Percentiles rank a stretch among this genome's conserved stretches.
phyloP scores from a whole-genome alignment of 2,329 filamentous ascomycete genomes.

The Colletotrichum sidae region DNA sequence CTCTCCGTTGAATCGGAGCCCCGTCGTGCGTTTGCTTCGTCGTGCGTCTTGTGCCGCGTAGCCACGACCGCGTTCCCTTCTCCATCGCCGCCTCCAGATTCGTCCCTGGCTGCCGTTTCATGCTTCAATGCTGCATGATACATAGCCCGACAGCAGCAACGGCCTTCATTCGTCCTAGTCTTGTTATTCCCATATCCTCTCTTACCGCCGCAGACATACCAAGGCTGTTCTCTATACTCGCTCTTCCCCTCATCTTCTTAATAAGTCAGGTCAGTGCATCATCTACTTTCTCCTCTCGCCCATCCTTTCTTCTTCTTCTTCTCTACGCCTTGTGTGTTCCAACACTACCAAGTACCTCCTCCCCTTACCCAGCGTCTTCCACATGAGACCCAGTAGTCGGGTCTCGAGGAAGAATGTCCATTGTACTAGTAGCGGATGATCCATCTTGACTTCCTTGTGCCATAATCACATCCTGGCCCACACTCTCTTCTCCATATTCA shows the following conservation, averaged over 20 bases:
- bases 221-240: constrained; percentile 12
- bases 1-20: constrained; percentile 23
- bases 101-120: constrained; percentile 29
- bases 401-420: constrained; percentile 46
- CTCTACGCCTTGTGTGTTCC: constrained; percentile 37
- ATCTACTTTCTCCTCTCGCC: constrained; percentile 36
- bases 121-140: constrained; percentile 40
- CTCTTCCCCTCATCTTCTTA: constrained; percentile 30
- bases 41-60: constrained; percentile 11
- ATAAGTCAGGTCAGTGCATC: constrained; percentile 41
- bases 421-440: constrained; percentile 36
- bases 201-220: constrained; percentile 30
- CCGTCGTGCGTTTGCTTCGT: neutral
- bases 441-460: constrained; percentile 45
- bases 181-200: constrained; percentile 32
- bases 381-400: constrained; percentile 50
- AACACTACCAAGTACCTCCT: constrained; percentile 27
- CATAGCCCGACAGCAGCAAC: constrained; percentile 34
- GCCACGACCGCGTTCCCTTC: constrained; percentile 15
- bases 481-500: constrained; percentile 19
- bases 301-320: constrained; percentile 36
- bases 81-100: constrained; percentile 18
- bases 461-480: constrained; percentile 39
- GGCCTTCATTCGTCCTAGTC: constrained; percentile 34
- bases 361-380: constrained; percentile 14